Percentiles rank a stretch among this genome's conserved stretches.
phyloP scores from a whole-genome alignment of 176 grass and related monocot species.

The barley (Hordeum vulgare) region DNA sequence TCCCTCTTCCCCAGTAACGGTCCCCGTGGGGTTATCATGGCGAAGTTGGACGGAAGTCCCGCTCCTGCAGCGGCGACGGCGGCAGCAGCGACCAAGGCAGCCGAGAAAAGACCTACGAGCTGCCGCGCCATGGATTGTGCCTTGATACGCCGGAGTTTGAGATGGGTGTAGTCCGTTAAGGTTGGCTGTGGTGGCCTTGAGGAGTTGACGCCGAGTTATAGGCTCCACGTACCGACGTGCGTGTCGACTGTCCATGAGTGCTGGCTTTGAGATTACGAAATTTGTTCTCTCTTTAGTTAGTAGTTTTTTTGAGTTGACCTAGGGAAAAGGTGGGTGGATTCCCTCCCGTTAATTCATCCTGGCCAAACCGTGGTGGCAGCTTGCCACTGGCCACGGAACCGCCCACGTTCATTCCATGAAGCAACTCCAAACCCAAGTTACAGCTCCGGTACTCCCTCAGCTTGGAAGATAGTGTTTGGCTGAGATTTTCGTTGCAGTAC shows the following conservation, averaged over 20 bases:
- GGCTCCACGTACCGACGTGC: not conserved
- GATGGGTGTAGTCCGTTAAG: not conserved
- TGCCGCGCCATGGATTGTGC: not conserved
- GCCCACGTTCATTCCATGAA: not conserved
- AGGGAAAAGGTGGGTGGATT: not conserved
- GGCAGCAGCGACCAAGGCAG: not conserved
- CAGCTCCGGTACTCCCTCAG: not conserved
- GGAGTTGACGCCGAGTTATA: not conserved
- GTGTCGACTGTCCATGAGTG: no score
- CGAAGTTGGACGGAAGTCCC: conserved; percentile 9
- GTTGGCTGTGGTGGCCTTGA: not conserved
- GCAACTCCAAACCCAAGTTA: not conserved
- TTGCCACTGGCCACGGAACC: not conserved
- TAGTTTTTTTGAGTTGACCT: not conserved
- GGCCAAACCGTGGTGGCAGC: not conserved
- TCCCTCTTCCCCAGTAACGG: not conserved
- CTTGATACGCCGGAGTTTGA: not conserved
- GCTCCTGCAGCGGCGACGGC: not conserved
- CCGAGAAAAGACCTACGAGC: not conserved
- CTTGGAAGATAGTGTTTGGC: not conserved
- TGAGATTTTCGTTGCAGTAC: no score
- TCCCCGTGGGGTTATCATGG: not conserved
- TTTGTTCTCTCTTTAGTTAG: not conserved
- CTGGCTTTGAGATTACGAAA: not conserved
- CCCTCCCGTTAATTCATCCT: not conserved